A percentile compares a stretch with the other conserved stretches of the same genome.
These are phyloP conservation scores for Fusarium praegraminearum DNA, from an alignment of 2,329 filamentous ascomycete species.

Conservation along the genomic window DNA sequence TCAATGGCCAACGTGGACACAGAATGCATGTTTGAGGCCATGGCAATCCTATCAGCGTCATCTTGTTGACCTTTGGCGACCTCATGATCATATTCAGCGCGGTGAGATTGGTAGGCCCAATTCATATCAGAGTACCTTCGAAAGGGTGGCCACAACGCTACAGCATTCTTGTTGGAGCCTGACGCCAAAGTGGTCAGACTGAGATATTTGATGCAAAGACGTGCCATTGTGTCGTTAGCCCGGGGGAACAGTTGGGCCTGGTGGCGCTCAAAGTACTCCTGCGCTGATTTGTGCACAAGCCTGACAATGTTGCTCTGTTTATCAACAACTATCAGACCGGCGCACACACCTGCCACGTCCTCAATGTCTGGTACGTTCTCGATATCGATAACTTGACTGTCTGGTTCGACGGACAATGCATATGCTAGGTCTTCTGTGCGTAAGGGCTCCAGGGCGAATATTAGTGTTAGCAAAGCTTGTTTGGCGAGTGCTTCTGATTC, in stretches of 20 bases:
- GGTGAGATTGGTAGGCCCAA: not conserved
- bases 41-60: fast-evolving
- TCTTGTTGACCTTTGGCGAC: fast-evolving
- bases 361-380: not conserved
- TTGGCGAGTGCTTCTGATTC: not conserved
- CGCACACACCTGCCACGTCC: not conserved
- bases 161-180: not conserved
- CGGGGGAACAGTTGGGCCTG: not conserved
- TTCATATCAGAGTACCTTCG: not conserved
- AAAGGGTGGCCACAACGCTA: not conserved
- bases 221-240: not conserved
- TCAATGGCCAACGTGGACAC: not conserved
- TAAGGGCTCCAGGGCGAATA: not conserved
- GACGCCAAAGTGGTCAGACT: fast-evolving
- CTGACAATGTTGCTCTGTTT: not conserved
- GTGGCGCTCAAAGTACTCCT: not conserved
- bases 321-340: not conserved
- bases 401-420: not conserved
- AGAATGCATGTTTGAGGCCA: fast-evolving
- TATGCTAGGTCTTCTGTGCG: not conserved
- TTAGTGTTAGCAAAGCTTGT: not conserved
- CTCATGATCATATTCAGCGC: fast-evolving
- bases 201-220: not conserved
- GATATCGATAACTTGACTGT: fast-evolving
- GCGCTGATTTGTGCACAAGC: not conserved